Evolutionary conservation across 441 rosid genomes (phyloP), one percentile per base, ranked within the genome.

Genomic region (Hypseocharis bilobata): DNA sequence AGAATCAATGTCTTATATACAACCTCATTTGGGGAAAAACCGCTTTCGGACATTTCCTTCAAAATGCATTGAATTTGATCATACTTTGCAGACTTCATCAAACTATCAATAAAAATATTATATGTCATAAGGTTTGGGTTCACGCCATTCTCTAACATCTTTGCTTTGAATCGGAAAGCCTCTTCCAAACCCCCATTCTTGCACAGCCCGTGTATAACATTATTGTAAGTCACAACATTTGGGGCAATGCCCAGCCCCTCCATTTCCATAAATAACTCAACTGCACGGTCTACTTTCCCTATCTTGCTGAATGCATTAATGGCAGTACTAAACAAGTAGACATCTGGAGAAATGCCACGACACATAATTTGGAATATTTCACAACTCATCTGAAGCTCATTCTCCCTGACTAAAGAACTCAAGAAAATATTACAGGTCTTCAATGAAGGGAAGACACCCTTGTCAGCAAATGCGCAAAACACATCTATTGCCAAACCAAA

Each of bases 1-100:
- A 79, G 77, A 75, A 90, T 83, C 70, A 86, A 65, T 28, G 89
- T 88, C 79, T 86, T 88, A 71, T 83, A 86, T 22, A 88, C 83
- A 68, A 88, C 72, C 60, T 74, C 81, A 73, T 83, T 88, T 4
- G 85, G 84, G 63, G 72, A 66, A 73, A 84, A 72, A 28, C 92
- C 89, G 65, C 63, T 78, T 62, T 70, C 73, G 22, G 81, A 70
- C 82, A 86, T 84, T 83, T 90, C 96, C 69, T 78, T 80, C 70
- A 83, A 56, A 61, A 85, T 66, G 60, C 45, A 72, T 65, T 77
- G 76, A 38, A 88, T 89, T 42, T 81, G 85, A 78, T 76, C 86
- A 73, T 85, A 76, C 73, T 78, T 85, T 74, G 77, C 84, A 23
- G 74, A 69, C 72, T 84, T 90, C 47, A 79, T 82, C 70, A 85